Percentiles rank a stretch among this genome's conserved stretches.
phyloP scores from a whole-genome alignment of 1,139 yeast species.

The Taiozyma sp. region DNA sequence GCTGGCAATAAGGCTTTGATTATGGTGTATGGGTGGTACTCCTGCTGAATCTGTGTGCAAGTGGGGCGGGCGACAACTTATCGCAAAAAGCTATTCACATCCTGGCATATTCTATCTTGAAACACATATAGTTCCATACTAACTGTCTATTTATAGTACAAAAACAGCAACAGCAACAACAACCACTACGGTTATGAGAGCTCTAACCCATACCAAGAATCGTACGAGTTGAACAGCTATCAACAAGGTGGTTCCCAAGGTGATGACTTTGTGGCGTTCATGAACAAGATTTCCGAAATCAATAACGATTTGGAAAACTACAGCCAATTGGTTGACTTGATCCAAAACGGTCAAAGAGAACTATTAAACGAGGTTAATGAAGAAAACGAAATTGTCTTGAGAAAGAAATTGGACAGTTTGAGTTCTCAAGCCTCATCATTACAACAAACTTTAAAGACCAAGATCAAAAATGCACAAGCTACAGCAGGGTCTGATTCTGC shows the following conservation, averaged over 20 bases:
- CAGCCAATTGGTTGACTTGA: slow-evolving; percentile 69
- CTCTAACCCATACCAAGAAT: slow-evolving; percentile 24
- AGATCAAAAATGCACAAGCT: slow-evolving; percentile 75
- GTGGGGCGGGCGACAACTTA: too few species aligned
- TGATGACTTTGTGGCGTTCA: slow-evolving; percentile 69
- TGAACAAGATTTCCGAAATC: slow-evolving; percentile 79
- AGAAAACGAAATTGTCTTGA: slow-evolving; percentile 65
- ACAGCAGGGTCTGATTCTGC: slow-evolving; percentile 70
- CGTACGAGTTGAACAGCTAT: slow-evolving; percentile 20
- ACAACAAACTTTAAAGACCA: slow-evolving; percentile 67
- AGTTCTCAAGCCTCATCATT: slow-evolving; percentile 76
- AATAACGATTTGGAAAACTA: slow-evolving; percentile 80
- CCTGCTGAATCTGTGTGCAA: too few species aligned
- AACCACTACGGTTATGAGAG: slow-evolving; percentile 19
- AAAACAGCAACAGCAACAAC: neutral
- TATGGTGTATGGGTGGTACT: neutral
- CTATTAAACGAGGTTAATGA: slow-evolving; percentile 84
- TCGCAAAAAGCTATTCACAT: neutral
- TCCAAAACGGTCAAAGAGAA: slow-evolving; percentile 78
- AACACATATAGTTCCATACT: neutral
- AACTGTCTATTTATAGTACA: neutral
- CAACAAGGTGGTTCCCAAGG: slow-evolving; percentile 15
- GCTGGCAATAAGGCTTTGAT: neutral
- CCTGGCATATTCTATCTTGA: neutral
- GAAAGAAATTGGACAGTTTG: slow-evolving; percentile 73